Percentiles rank a stretch among this genome's conserved stretches.
Conservation (phyloP, 1,139 yeast genomes). For the Debaryomyces subglobosus region DNA sequence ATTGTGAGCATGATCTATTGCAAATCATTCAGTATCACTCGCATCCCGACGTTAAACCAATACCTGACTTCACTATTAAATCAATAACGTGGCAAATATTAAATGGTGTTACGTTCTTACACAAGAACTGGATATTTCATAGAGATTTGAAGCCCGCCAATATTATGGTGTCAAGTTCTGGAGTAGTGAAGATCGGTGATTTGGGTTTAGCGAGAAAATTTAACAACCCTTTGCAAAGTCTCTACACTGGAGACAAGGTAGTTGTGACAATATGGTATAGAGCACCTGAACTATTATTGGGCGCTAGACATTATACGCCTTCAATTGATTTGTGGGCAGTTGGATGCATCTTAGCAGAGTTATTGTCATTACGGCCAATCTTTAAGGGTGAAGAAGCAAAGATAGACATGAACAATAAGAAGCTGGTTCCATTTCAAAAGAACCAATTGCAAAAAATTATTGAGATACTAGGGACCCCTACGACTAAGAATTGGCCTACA, state of each 20-base stretch:
- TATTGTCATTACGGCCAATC: constrained; percentile 84
- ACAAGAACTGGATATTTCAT: constrained; percentile 94
- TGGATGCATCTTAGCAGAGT: constrained; percentile 93
- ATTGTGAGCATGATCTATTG: constrained; percentile 90
- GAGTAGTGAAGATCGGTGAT: constrained; percentile 94
- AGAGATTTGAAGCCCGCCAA: constrained; percentile 97
- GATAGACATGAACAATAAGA: constrained; percentile 77
- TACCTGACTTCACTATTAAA: constrained; percentile 76
- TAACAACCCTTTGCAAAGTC: constrained; percentile 83
- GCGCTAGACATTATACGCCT: constrained; percentile 93
- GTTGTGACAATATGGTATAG: constrained; percentile 98
- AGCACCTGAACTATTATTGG: constrained; percentile 89
- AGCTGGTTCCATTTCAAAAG: constrained; percentile 90
- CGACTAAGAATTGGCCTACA: constrained; percentile 73
- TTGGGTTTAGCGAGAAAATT: constrained; percentile 92
- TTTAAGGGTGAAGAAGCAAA: constrained; percentile 98
- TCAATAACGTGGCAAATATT: constrained; percentile 90
- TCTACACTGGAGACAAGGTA: constrained; percentile 93
- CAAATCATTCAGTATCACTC: constrained; percentile 94
- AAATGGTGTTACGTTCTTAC: constrained; percentile 88
- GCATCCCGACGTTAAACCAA: constrained; percentile 80
- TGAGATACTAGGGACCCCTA: constrained; percentile 91
- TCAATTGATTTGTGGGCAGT: constrained; percentile 97
- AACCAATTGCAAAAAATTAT: constrained; percentile 89
- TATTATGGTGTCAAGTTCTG: constrained; percentile 90